These are phyloP conservation scores for Diplogelasinospora grovesii DNA, from an alignment of 495 filamentous ascomycete species.

Conservation along the genomic window DNA sequence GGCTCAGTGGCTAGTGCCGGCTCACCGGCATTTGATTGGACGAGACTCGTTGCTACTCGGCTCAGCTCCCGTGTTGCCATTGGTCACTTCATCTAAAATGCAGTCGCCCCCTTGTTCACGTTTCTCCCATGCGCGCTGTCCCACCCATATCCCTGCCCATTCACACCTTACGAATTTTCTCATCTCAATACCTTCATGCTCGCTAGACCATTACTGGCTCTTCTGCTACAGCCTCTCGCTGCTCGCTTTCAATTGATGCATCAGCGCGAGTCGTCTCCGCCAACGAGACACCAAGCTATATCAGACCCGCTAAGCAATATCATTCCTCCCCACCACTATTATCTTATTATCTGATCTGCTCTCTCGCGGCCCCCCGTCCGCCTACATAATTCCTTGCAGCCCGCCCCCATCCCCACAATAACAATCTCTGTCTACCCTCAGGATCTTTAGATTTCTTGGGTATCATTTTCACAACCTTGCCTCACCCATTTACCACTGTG, in stretches of 20 bases:
- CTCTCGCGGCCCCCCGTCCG: slow-evolving; percentile 16
- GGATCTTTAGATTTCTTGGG: neutral
- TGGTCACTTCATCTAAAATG: slow-evolving; percentile 43
- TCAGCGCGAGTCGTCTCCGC: too few species aligned
- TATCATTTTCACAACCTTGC: neutral
- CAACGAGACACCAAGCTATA: slow-evolving; percentile 9
- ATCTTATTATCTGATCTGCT: slow-evolving; percentile 24
- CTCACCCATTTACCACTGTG: neutral
- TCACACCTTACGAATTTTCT: slow-evolving; percentile 33
- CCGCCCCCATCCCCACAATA: neutral
- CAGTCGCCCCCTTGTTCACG: slow-evolving; percentile 33
- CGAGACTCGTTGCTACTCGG: slow-evolving; percentile 29
- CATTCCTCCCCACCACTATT: slow-evolving; percentile 22
- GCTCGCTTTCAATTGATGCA: too few species aligned
- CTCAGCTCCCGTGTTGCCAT: slow-evolving; percentile 24
- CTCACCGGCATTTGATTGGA: slow-evolving; percentile 38
- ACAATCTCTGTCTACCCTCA: slow-evolving; percentile 1
- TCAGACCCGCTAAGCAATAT: slow-evolving; percentile 15
- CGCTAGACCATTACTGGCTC: neutral
- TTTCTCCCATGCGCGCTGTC: slow-evolving; percentile 40
- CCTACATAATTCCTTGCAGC: slow-evolving; percentile 19
- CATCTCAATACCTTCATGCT: too few species aligned
- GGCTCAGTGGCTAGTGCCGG: slow-evolving; percentile 41
- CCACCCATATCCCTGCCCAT: slow-evolving; percentile 35
- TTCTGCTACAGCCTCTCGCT: too few species aligned